A percentile compares a stretch with the other conserved stretches of the same genome.
These are phyloP conservation scores for Russula sp. DNA, from an alignment of 768 basidiomycete species.

Conservation along the genomic window DNA sequence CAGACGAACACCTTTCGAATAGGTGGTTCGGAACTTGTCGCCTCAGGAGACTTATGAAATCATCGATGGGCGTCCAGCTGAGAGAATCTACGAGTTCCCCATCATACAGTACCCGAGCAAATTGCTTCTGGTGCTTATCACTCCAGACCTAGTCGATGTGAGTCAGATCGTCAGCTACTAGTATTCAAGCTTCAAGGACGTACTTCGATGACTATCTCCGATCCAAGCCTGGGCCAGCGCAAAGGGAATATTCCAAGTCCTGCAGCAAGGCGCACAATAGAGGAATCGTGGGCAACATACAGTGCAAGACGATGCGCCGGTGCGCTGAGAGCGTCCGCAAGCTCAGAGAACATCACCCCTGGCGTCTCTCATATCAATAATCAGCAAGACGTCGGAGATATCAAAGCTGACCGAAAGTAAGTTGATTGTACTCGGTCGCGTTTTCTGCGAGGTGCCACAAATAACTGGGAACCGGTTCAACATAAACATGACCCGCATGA, in stretches of 20 bases:
- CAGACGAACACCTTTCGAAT: slow-evolving; percentile 20
- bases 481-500: not conserved
- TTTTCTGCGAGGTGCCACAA: slow-evolving; percentile 42
- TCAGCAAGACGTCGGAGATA: not conserved
- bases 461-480: slow-evolving; percentile 29
- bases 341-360: slow-evolving; percentile 41
- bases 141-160: slow-evolving; percentile 33
- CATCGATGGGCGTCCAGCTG: slow-evolving; percentile 30
- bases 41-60: slow-evolving; percentile 31
- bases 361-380: not conserved
- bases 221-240: slow-evolving; percentile 41
- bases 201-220: slow-evolving; percentile 39
- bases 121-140: slow-evolving; percentile 19
- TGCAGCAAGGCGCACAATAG: slow-evolving; percentile 33
- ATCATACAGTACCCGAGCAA: slow-evolving; percentile 39
- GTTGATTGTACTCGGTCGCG: slow-evolving; percentile 34
- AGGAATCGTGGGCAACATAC: slow-evolving; percentile 40
- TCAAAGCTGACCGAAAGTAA: slow-evolving; percentile 33
- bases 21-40: slow-evolving; percentile 31
- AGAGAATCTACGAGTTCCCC: slow-evolving; percentile 32
- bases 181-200: not conserved
- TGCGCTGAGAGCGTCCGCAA: slow-evolving; percentile 29
- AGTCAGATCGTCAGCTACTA: not conserved
- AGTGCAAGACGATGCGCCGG: slow-evolving; percentile 32
- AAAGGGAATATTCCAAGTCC: slow-evolving; percentile 31